A percentile compares a stretch with the other conserved stretches of the same genome.
Evolutionary conservation across 768 basidiomycete genomes (phyloP).

Genomic region (Vararia minispora): DNA sequence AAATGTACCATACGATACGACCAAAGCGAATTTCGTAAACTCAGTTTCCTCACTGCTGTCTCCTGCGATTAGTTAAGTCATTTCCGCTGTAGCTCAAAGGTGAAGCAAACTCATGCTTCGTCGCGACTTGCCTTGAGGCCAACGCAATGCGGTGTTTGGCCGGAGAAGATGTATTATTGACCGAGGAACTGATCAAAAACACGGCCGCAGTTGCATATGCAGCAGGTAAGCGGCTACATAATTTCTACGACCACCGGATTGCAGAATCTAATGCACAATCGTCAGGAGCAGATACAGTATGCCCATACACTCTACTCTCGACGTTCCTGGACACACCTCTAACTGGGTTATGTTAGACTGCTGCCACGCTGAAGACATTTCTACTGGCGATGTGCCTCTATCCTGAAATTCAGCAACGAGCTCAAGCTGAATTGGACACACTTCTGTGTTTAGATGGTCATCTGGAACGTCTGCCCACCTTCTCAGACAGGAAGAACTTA

Average conservation of each 20-base stretch:
- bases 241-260: neutral
- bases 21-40: conserved; percentile 13
- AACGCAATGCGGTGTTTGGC: conserved; percentile 3
- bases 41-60: too few species aligned
- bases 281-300: conserved; percentile 8
- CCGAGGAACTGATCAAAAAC: conserved; percentile 11
- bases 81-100: conserved; percentile 10
- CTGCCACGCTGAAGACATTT: conserved; percentile 13
- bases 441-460: conserved; percentile 13
- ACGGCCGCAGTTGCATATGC: conserved; percentile 11
- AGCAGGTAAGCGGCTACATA: neutral
- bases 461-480: conserved; percentile 16
- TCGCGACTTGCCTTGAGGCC: conserved; percentile 7
- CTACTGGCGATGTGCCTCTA: conserved; percentile 16
- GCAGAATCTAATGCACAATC: too few species aligned
- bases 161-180: conserved; percentile 10
- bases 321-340: too few species aligned
- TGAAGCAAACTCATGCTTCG: conserved; percentile 10
- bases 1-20: conserved; percentile 13
- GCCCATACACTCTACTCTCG: neutral
- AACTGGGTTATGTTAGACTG: conserved; percentile 1
- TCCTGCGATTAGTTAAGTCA: too few species aligned
- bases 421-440: conserved; percentile 17
- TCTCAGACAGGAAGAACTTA: conserved; percentile 11
- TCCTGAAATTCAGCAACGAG: conserved; percentile 15